These are phyloP conservation scores for Nidularia sp. DNA, from an alignment of 768 basidiomycete genomes.

Conservation along the genomic window DNA sequence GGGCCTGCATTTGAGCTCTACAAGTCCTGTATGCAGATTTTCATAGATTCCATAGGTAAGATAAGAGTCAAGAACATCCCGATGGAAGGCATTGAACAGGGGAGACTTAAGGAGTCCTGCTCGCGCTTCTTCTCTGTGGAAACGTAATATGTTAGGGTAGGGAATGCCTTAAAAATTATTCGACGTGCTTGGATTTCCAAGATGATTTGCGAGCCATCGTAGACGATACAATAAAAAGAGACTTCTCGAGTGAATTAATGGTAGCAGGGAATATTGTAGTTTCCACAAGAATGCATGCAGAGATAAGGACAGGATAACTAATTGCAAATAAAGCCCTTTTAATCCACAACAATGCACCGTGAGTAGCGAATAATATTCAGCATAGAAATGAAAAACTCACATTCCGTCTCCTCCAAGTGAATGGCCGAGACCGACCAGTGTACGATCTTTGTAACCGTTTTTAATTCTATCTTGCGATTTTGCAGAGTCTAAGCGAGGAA, in stretches of 20 bases:
- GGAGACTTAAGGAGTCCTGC: conserved; percentile 12
- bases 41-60: conserved; percentile 14
- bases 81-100: conserved; percentile 15
- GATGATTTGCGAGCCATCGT: conserved; percentile 14
- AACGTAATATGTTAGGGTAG: background rate
- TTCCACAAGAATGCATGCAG: conserved; percentile 1
- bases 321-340: conserved; percentile 12
- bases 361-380: background rate
- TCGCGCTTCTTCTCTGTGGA: conserved; percentile 15
- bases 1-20: conserved; percentile 17
- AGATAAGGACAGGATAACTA: conserved; percentile 10
- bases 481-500: conserved; percentile 6
- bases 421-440: conserved; percentile 14
- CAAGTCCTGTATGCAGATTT: conserved; percentile 12
- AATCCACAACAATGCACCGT: background rate
- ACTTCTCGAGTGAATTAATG: background rate
- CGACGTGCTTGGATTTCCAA: conserved; percentile 16
- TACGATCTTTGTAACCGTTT: conserved; percentile 12
- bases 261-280: background rate
- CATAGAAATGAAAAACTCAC: conserved; percentile 5
- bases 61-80: conserved; percentile 13
- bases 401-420: conserved; percentile 19
- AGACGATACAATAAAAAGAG: conserved; percentile 1
- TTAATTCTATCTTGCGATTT: conserved; percentile 3
- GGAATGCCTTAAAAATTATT: background rate